These are phyloP conservation scores for Fraxinus excelsior DNA, from an alignment of 257 asterid species.

Conservation along the genomic window DNA sequence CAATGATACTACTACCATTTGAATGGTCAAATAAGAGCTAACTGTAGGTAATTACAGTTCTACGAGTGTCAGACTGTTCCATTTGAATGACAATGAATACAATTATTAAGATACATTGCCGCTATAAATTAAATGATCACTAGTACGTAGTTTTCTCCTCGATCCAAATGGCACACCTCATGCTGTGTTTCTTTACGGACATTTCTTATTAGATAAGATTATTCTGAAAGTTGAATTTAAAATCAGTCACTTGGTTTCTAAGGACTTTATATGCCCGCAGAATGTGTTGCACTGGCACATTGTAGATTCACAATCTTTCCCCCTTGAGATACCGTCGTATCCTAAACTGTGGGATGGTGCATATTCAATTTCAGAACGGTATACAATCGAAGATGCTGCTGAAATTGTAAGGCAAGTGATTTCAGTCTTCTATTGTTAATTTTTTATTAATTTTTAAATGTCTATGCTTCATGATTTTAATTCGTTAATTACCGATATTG, in stretches of 20 bases:
- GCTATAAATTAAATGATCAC: background rate
- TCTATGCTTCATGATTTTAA: background rate
- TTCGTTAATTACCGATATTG: constrained; percentile 10
- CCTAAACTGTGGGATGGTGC: constrained; percentile 93
- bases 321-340: constrained; percentile 84
- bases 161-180: background rate
- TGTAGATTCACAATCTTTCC: constrained; percentile 92
- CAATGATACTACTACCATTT: too few relatives aligned
- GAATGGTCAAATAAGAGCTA: too few relatives aligned
- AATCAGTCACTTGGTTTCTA: background rate
- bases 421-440: constrained; percentile 12
- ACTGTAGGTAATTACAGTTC: background rate
- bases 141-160: too few relatives aligned
- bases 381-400: constrained; percentile 71
- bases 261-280: constrained; percentile 38
- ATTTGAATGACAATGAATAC: background rate
- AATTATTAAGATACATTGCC: background rate
- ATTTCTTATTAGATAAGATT: background rate
- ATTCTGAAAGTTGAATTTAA: background rate
- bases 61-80: background rate
- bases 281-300: constrained; percentile 99
- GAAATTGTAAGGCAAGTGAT: constrained; percentile 79
- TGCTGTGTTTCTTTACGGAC: background rate
- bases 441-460: background rate
- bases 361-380: constrained; percentile 65